These are phyloP conservation scores for Fraxinus velutina DNA, from an alignment of 305 asterid species.

Conservation along the genomic window DNA sequence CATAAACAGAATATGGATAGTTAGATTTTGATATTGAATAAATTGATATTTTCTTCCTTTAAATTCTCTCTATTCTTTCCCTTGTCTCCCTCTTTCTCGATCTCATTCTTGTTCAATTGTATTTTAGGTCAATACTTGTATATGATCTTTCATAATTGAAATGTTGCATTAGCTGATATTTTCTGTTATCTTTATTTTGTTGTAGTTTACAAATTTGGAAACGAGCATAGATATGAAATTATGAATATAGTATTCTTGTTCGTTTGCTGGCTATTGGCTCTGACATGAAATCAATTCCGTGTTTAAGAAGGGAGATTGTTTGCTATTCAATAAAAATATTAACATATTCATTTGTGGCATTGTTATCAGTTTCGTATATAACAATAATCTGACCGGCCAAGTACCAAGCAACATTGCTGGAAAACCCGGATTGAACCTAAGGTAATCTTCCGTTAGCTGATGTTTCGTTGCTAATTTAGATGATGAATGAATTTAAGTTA, in stretches of 20 bases:
- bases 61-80: neutral
- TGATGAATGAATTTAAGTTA: neutral
- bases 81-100: neutral
- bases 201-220: neutral
- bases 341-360: neutral
- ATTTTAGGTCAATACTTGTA: neutral
- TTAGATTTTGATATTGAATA: neutral
- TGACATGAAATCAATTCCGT: neutral
- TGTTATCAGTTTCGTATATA: slow-evolving; percentile 57
- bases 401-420: slow-evolving; percentile 53
- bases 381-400: slow-evolving; percentile 73
- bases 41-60: neutral
- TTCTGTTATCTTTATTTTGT: neutral
- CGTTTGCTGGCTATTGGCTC: neutral
- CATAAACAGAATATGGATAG: no score
- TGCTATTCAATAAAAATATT: neutral
- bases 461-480: neutral
- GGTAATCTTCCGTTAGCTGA: slow-evolving; percentile 33
- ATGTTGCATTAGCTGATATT: neutral
- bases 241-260: neutral
- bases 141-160: neutral
- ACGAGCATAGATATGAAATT: neutral
- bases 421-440: slow-evolving; percentile 50
- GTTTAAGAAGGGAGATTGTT: neutral
- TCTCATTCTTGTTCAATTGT: neutral